Conservation (phyloP, 768 basidiomycete genomes). For the Holtermanniella nyarrowii region DNA sequence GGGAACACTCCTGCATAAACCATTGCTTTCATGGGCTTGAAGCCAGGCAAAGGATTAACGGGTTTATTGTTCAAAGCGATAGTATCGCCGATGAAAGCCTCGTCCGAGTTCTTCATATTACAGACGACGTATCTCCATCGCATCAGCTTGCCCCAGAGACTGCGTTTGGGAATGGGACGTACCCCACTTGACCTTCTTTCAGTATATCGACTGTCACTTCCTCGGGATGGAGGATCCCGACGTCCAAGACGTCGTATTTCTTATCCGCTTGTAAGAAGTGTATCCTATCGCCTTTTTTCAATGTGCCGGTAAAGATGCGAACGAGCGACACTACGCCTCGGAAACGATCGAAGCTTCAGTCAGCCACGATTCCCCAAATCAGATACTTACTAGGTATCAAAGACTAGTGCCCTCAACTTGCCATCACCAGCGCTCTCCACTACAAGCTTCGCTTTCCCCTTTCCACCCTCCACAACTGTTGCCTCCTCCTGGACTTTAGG, state of each 20-base stretch:
- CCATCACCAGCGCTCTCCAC: constrained; percentile 44
- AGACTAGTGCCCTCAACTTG: constrained; percentile 68
- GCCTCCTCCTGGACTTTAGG: constrained; percentile 62
- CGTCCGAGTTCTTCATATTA: constrained; percentile 94
- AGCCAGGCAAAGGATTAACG: constrained; percentile 78
- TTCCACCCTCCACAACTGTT: constrained; percentile 53
- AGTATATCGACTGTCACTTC: constrained; percentile 56
- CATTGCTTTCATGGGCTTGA: constrained; percentile 89
- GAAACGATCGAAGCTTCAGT: constrained; percentile 79
- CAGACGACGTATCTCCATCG: constrained; percentile 50
- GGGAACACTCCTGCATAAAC: constrained; percentile 95
- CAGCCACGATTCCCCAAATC: constrained; percentile 5
- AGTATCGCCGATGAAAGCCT: constrained; percentile 78
- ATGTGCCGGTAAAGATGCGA: constrained; percentile 64
- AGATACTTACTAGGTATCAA: constrained; percentile 71
- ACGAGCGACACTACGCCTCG: constrained; percentile 90
- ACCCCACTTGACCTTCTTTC: constrained; percentile 40
- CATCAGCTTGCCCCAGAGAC: neutral
- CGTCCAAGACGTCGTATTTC: constrained; percentile 75
- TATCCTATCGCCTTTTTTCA: constrained; percentile 90
- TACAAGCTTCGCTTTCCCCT: constrained; percentile 66
- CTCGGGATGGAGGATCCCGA: constrained; percentile 83
- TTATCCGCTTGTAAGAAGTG: constrained; percentile 72
- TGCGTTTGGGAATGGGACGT: neutral
- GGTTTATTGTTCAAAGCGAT: constrained; percentile 61